Percentiles rank a stretch among this genome's conserved stretches.
phyloP scores from a whole-genome alignment of 257 asterid species.

The Solanum acaule region DNA sequence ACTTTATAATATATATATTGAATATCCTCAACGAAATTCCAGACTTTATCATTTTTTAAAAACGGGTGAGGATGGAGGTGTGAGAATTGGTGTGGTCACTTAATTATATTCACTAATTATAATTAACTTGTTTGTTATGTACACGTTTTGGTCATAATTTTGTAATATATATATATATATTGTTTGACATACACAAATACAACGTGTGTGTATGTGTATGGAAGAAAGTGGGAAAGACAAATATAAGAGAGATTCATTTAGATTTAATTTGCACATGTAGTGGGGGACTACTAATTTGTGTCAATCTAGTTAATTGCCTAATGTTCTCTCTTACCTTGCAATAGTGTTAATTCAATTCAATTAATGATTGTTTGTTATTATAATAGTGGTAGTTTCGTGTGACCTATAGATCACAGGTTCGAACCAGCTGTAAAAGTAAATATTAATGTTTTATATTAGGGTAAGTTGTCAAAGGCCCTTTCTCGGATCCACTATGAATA shows the following conservation, averaged over 20 bases:
- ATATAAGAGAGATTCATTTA: slow-evolving; percentile 13
- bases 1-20: background rate
- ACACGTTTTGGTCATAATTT: slow-evolving; percentile 34
- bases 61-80: background rate
- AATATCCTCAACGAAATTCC: background rate
- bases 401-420: background rate
- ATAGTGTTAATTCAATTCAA: background rate
- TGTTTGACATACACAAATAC: slow-evolving; percentile 31
- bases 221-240: slow-evolving; percentile 1
- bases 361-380: background rate
- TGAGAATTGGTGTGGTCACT: background rate
- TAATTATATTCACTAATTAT: background rate
- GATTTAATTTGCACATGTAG: slow-evolving; percentile 34
- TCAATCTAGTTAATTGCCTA: background rate
- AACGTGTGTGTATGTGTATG: slow-evolving; percentile 13
- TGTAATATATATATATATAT: background rate
- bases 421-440: fast-evolving
- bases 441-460: too few relatives aligned
- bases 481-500: too few relatives aligned
- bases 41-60: background rate
- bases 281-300: slow-evolving; percentile 26
- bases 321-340: background rate
- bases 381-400: background rate
- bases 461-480: background rate
- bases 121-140: background rate